Conservation (phyloP, 164 flowering plant species). For the Piper betle region DNA sequence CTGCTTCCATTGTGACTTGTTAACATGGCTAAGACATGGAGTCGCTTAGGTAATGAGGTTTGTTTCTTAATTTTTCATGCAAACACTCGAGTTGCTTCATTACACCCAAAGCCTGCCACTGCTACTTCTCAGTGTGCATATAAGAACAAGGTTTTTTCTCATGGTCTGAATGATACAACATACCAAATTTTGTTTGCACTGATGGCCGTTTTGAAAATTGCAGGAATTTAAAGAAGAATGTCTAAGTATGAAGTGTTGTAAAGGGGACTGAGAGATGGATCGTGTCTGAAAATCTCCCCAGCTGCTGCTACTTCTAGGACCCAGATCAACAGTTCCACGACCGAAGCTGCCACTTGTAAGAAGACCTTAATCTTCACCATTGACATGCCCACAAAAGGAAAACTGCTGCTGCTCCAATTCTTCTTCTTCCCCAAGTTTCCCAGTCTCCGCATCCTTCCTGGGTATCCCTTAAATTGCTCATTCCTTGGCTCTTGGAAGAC, state of each 20-base stretch:
- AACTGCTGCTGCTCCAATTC: not conserved
- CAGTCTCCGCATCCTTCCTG: not conserved
- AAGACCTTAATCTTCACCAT: not conserved
- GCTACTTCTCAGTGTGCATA: too few relatives aligned
- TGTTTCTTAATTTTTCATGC: too few relatives aligned
- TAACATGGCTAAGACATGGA: too few relatives aligned
- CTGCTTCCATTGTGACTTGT: too few relatives aligned
- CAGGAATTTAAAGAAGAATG: not conserved
- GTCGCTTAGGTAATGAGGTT: too few relatives aligned
- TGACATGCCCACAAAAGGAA: not conserved
- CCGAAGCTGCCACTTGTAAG: not conserved
- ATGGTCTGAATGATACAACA: too few relatives aligned
- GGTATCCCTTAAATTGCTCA: not conserved
- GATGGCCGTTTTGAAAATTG: too few relatives aligned
- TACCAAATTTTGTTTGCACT: too few relatives aligned
- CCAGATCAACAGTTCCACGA: not conserved
- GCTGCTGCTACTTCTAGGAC: not conserved
- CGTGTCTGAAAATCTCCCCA: not conserved
- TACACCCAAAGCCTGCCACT: too few relatives aligned
- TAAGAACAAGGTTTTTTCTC: too few relatives aligned
- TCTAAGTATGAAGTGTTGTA: not conserved
- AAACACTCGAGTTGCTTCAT: too few relatives aligned
- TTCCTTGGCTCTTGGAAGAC: not conserved
- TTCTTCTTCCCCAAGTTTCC: not conserved
- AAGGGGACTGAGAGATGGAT: not conserved